Evolutionary conservation across 805 yeast species (phyloP), one percentile per base, ranked within the genome.

Genomic region (Metschnikowia proteae): DNA sequence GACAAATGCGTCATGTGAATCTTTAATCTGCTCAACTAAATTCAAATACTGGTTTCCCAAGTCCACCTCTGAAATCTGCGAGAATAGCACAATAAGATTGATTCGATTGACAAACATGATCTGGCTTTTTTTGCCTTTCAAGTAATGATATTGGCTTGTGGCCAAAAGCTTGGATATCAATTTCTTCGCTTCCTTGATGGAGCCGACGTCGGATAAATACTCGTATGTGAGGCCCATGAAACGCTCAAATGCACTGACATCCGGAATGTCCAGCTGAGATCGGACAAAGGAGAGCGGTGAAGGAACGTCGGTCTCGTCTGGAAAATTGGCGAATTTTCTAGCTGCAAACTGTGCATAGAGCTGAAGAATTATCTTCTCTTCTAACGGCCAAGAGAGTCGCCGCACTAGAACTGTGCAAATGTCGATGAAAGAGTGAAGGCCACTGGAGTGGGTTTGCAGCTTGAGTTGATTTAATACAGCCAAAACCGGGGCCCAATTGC

Each of bases 81-180:
- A 50, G n/a, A 73, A 55, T 11, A 73, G 48, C 5, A 66, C 45
- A 3, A 71, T 59, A 46, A 71, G 64, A 47, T 73, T 73, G 33
- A 71, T 49, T 32, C 78, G 54, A 48, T 73, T 73, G 28, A 64
- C 54, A 45, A 64, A 72, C 63, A 68, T 68, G 4, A 60, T 60
- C 38, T 58, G 62, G 41, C 64, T 63, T 6, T 49, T 55, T 43
- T 58, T 57, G 8, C 61, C 66, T 22, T 56, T 58, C 27, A 58
- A 59, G 43, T 68, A 71, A 3, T 54, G 60, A 40, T 60, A 71
- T 38, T 64, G 67, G 45, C 76, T 71, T 1, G 76, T 69, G 0
- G 70, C 65, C 32, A 71, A 60, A 32, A 73, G 51, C 48, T 73
- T 72, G 6, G 69, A 64, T 1, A 68, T 58, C 26, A 73, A 54